These are phyloP conservation scores for Trichosporon coremiiforme DNA, from an alignment of 1,284 basidiomycete species.

Conservation along the genomic window DNA sequence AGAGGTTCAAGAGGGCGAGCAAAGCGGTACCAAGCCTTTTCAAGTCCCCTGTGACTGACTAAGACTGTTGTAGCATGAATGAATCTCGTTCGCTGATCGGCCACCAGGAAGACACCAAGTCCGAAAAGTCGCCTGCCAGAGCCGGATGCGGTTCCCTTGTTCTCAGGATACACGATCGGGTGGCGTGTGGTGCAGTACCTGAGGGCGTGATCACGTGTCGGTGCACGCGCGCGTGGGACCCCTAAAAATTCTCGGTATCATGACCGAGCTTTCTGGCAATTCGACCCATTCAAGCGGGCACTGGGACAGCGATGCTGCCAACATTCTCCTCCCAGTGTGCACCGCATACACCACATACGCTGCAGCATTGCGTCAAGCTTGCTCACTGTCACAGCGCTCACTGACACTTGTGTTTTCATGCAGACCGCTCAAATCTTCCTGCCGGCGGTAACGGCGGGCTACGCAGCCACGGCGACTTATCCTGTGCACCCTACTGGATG, in stretches of 20 bases:
- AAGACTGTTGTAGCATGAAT: background rate
- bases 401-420: background rate
- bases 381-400: too few species aligned
- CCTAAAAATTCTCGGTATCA: background rate
- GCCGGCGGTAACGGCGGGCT: background rate
- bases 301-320: too few species aligned
- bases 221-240: background rate
- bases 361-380: background rate
- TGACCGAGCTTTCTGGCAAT: background rate
- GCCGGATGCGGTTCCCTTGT: background rate
- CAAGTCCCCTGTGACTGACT: too few species aligned
- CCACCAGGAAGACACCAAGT: background rate
- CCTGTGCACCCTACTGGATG: background rate
- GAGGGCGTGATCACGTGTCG: background rate
- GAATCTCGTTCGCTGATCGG: background rate
- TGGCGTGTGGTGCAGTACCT: too few species aligned
- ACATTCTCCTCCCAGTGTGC: too few species aligned
- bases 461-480: slow-evolving; percentile 2
- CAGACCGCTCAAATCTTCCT: background rate
- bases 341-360: too few species aligned
- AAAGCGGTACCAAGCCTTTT: background rate
- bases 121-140: background rate
- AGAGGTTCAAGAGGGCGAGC: too few species aligned
- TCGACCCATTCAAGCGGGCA: background rate
- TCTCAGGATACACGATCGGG: background rate